Conservation (phyloP, 2,329 filamentous ascomycete genomes). For the Pseudogymnoascus pannorum region DNA sequence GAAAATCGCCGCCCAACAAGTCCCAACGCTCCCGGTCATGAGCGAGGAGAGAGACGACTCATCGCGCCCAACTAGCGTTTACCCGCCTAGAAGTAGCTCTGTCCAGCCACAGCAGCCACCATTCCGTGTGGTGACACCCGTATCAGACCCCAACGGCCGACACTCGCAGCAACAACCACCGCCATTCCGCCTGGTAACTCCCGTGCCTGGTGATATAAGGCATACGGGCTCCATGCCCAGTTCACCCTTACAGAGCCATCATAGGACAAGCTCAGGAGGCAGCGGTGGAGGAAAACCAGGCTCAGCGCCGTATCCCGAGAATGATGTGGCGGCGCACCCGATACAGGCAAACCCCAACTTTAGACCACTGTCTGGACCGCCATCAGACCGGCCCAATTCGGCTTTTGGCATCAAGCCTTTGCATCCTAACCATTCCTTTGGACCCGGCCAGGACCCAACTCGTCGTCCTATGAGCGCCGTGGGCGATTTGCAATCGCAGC, state of each 20-base stretch:
- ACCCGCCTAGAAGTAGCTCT: constrained; percentile 11
- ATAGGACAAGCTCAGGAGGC: background rate
- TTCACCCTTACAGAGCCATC: background rate
- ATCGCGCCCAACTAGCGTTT: constrained; percentile 9
- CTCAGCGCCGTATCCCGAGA: constrained; percentile 63
- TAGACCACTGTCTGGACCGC: constrained; percentile 42
- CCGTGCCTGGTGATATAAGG: background rate
- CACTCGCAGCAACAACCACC: constrained; percentile 8
- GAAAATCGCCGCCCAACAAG: constrained; percentile 23
- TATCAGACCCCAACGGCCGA: no score
- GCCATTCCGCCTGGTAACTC: background rate
- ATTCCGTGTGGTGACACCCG: background rate
- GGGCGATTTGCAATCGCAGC: background rate
- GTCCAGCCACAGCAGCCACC: constrained; percentile 10
- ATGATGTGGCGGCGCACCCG: constrained; percentile 38
- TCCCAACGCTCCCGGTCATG: constrained; percentile 24
- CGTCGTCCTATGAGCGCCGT: background rate
- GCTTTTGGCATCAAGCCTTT: constrained; percentile 45
- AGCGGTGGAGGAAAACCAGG: background rate
- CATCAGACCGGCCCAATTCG: constrained; percentile 32
- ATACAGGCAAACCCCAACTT: constrained; percentile 43
- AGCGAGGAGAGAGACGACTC: constrained; percentile 20
- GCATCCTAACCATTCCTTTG: constrained; percentile 15
- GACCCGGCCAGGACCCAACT: background rate
- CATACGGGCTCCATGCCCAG: background rate